Conservation (phyloP, 306 rosid species). For the Vigna reflexopilosa region DNA sequence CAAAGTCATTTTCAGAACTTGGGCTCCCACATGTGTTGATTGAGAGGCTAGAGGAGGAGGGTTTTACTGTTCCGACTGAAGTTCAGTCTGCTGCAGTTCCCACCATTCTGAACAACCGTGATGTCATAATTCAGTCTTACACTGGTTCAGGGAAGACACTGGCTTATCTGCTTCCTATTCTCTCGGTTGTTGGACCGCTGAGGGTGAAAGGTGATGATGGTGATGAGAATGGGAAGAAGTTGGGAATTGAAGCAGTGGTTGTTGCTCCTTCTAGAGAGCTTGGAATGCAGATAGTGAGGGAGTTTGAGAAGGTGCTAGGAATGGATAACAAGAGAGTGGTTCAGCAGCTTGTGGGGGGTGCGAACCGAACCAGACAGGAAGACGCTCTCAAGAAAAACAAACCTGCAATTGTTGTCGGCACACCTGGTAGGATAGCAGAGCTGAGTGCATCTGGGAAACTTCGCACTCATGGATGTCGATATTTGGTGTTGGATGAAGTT, state of each 20-base stretch:
- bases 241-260: slow-evolving; percentile 81
- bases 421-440: slow-evolving; percentile 94
- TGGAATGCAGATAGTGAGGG: slow-evolving; percentile 98
- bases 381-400: slow-evolving; percentile 93
- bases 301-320: slow-evolving; percentile 89
- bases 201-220: slow-evolving; percentile 44
- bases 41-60: slow-evolving; percentile 75
- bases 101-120: slow-evolving; percentile 68
- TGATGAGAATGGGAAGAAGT: slow-evolving; percentile 59
- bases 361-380: slow-evolving; percentile 88
- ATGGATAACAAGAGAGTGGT: slow-evolving; percentile 68
- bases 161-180: slow-evolving; percentile 87
- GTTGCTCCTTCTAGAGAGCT: slow-evolving; percentile 98
- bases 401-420: slow-evolving; percentile 89
- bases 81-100: slow-evolving; percentile 93
- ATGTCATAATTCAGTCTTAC: slow-evolving; percentile 93
- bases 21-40: slow-evolving; percentile 71
- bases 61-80: slow-evolving; percentile 80
- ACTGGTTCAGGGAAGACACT: slow-evolving; percentile 95
- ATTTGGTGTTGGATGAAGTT: slow-evolving; percentile 88
- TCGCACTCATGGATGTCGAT: slow-evolving; percentile 84
- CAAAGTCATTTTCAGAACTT: slow-evolving; percentile 78
- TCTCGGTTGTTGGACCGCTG: slow-evolving; percentile 74
- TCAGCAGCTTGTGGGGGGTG: slow-evolving; percentile 99
- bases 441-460: slow-evolving; percentile 93